Base-by-base conservation (phyloP, 805 yeast genomes). In the Yarrowia divulgata region DNA sequence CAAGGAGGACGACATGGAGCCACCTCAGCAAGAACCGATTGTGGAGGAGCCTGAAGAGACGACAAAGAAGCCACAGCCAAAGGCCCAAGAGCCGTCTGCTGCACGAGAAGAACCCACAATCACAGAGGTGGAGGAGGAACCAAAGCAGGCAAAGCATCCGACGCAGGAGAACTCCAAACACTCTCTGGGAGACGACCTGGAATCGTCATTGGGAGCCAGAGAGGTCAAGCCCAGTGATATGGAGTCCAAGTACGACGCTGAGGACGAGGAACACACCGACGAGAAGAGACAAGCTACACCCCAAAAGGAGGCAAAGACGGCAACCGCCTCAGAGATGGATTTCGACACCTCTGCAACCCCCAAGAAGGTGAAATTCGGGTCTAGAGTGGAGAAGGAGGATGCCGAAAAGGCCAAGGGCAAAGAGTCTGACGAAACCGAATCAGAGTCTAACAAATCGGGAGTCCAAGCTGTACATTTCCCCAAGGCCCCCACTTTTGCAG, bases 1-100 rank as follows among this genome's bases (percentile, higher is more conserved):
- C 55, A 83, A 88, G 45, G 78, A 77, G 18, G 75, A 73, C 7
- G 73, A 54, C 10, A 39, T 54, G 60, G 60, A 39, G 19, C 45
- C 60, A 2, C 8, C 40, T 9, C 12, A 29, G 1, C 18, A 32
- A 40, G 55, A 34, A 12, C 55, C 55, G 1, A 10, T n/a, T 3
- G 45, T 23, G 14, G 16, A 13, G 18, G 58, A 35, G 14, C 42
- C 42, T n/a, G 58, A 35, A 32, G 43, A 52, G 29, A 12, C 19
- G 23, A 34, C 29, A 8, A 29, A 29, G 39, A 50, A 34, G 23
- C 35, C 35, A 23, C 29, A 23, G 29, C 29, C 29, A 23, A 23
- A 23, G 29, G 29, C 29, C 29, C 29, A 23, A 23, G 29, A 23
- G 4, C 29, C 29, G 29, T 23, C 29, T 23, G 4, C 29, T 23